These are phyloP conservation scores for Atractiella rhizophila DNA, from an alignment of 768 basidiomycete species.

Conservation along the genomic window DNA sequence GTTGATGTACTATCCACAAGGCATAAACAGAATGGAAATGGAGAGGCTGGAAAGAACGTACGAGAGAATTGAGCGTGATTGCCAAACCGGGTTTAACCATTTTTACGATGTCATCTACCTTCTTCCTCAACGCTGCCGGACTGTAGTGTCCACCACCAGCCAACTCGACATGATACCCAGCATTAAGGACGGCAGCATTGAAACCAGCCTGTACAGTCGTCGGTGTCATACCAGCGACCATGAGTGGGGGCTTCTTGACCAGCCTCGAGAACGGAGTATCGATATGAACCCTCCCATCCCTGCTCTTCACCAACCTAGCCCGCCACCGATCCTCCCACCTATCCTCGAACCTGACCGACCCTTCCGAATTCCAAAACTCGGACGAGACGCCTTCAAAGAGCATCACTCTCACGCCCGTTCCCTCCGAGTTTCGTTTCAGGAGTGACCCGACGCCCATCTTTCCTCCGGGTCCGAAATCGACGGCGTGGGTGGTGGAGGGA, in stretches of 20 bases:
- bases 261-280: constrained; percentile 93
- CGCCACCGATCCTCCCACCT: constrained; percentile 81
- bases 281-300: constrained; percentile 78
- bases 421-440: constrained; percentile 71
- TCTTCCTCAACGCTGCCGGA: constrained; percentile 56
- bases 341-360: constrained; percentile 54
- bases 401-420: constrained; percentile 71
- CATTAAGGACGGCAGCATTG: constrained; percentile 70
- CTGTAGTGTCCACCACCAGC: constrained; percentile 98
- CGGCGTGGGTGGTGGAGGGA: constrained; percentile 64
- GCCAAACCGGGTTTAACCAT: constrained; percentile 51
- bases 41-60: constrained; percentile 25
- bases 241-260: constrained; percentile 85
- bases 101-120: constrained; percentile 76
- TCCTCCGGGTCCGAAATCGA: constrained; percentile 94
- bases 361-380: constrained; percentile 43
- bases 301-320: constrained; percentile 64
- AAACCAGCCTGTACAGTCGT: constrained; percentile 87
- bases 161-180: constrained; percentile 87
- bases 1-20: constrained; percentile 3
- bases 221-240: constrained; percentile 99
- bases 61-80: constrained; percentile 71
- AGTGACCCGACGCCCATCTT: constrained; percentile 75
- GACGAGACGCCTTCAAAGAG: constrained; percentile 74
- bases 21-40: not conserved